Percentiles rank a stretch among this genome's conserved stretches.
phyloP scores from a whole-genome alignment of 2,329 filamentous ascomycete species.

The Fusarium albosuccineum region DNA sequence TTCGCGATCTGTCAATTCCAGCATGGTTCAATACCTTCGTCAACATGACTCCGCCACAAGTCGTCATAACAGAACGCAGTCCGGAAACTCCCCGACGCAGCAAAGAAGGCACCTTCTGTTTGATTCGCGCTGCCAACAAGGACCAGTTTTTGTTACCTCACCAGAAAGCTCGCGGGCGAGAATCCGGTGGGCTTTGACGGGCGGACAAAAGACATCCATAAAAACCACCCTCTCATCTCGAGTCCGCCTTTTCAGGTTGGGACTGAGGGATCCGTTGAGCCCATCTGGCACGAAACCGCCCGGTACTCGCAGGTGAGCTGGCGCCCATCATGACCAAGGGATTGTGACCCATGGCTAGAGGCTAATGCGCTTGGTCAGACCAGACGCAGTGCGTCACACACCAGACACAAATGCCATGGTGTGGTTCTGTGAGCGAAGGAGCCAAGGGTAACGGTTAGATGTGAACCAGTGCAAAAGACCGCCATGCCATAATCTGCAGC shows the following conservation, averaged over 20 bases:
- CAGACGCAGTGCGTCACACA: slow-evolving; percentile 62
- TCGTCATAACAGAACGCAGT: slow-evolving; percentile 32
- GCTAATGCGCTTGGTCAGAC: slow-evolving; percentile 71
- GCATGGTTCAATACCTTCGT: slow-evolving; percentile 38
- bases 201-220: slow-evolving; percentile 96
- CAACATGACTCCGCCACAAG: slow-evolving; percentile 25
- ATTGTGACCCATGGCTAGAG: slow-evolving; percentile 57
- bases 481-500: slow-evolving; percentile 38
- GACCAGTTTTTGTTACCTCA: slow-evolving; percentile 97
- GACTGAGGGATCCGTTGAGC: slow-evolving; percentile 60
- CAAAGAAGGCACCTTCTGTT: slow-evolving; percentile 73
- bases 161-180: slow-evolving; percentile 56
- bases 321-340: slow-evolving; percentile 62
- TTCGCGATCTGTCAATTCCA: slow-evolving; percentile 27
- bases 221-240: slow-evolving; percentile 84
- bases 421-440: slow-evolving; percentile 56
- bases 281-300: slow-evolving; percentile 40
- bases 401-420: slow-evolving; percentile 56
- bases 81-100: slow-evolving; percentile 19
- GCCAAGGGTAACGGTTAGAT: slow-evolving; percentile 41
- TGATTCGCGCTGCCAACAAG: slow-evolving; percentile 85
- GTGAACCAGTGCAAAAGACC: slow-evolving; percentile 32
- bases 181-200: slow-evolving; percentile 73
- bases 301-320: slow-evolving; percentile 55
- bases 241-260: slow-evolving; percentile 54